Evolutionary conservation across 2,329 filamentous ascomycete genomes (phyloP).

Genomic region (Trichophyton schoenleinii): DNA sequence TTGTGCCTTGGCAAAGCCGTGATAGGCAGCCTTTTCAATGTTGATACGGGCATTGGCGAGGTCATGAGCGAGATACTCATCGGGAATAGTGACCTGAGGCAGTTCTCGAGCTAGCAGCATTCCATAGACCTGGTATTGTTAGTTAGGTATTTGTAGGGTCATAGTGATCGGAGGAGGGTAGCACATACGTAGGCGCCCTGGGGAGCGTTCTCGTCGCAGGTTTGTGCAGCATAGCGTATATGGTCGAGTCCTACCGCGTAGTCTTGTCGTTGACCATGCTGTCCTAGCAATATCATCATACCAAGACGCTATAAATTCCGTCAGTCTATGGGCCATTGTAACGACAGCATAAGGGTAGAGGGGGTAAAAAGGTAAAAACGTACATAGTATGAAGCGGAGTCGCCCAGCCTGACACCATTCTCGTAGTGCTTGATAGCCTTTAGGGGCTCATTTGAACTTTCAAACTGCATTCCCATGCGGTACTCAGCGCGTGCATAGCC

Average conservation of each 20-base stretch:
- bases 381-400: slow-evolving; percentile 71
- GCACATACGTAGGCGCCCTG: slow-evolving; percentile 68
- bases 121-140: slow-evolving; percentile 52
- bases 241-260: slow-evolving; percentile 65
- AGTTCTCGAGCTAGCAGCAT: slow-evolving; percentile 87
- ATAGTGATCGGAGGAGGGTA: slow-evolving; percentile 3
- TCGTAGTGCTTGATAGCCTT: slow-evolving; percentile 90
- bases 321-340: no score
- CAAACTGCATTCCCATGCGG: slow-evolving; percentile 95
- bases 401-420: slow-evolving; percentile 61
- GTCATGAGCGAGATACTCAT: slow-evolving; percentile 56
- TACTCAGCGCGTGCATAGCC: slow-evolving; percentile 87
- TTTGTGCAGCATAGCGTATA: slow-evolving; percentile 70
- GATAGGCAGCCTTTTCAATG: slow-evolving; percentile 90
- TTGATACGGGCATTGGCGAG: slow-evolving; percentile 65
- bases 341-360: no score
- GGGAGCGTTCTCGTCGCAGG: slow-evolving; percentile 88
- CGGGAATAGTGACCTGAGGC: slow-evolving; percentile 76
- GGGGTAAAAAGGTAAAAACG: slow-evolving; percentile 15
- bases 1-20: slow-evolving; percentile 92
- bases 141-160: neutral
- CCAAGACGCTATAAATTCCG: slow-evolving; percentile 57
- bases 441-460: slow-evolving; percentile 80
- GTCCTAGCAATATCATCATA: slow-evolving; percentile 94
- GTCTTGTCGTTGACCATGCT: slow-evolving; percentile 81